These are phyloP conservation scores for Talaromyces atroroseus DNA, from an alignment of 2,329 filamentous ascomycete genomes.

Conservation along the genomic window DNA sequence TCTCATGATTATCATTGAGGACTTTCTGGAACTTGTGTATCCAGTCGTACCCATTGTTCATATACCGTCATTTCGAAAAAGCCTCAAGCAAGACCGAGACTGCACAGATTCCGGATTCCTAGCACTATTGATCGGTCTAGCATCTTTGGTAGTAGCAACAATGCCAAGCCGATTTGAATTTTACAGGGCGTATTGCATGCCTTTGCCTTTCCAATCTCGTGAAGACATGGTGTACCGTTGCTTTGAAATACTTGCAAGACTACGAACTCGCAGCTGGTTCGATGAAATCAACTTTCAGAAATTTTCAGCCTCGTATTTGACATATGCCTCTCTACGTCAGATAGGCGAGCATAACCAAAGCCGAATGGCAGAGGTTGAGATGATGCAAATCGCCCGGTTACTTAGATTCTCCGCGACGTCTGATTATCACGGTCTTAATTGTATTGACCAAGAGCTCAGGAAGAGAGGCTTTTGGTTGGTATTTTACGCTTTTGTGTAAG, in stretches of 20 bases:
- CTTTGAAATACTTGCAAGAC: not conserved
- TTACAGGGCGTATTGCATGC: not conserved
- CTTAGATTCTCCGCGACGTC: conserved; percentile 11
- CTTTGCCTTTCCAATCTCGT: not conserved
- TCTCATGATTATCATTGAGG: not conserved
- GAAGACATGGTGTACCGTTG: not conserved
- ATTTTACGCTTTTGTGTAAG: not conserved
- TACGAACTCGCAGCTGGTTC: conserved; percentile 6
- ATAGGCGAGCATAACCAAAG: conserved; percentile 32
- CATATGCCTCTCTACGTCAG: conserved; percentile 30
- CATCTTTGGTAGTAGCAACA: not conserved
- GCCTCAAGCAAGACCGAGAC: not conserved
- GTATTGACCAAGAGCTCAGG: conserved; percentile 1
- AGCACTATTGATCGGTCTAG: not conserved
- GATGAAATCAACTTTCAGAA: conserved; percentile 27
- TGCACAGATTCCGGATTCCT: not conserved
- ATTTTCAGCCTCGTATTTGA: conserved; percentile 30
- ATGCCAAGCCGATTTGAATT: not conserved
- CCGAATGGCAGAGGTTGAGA: conserved; percentile 34
- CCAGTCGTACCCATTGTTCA: not conserved
- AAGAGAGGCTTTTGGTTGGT: conserved; percentile 3
- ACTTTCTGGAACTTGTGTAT: not conserved
- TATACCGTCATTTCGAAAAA: not conserved
- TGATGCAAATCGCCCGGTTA: conserved; percentile 30
- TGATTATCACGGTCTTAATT: not conserved